Conservation (phyloP, 2,329 filamentous ascomycete species). For the Pseudocercospora fuligena region DNA sequence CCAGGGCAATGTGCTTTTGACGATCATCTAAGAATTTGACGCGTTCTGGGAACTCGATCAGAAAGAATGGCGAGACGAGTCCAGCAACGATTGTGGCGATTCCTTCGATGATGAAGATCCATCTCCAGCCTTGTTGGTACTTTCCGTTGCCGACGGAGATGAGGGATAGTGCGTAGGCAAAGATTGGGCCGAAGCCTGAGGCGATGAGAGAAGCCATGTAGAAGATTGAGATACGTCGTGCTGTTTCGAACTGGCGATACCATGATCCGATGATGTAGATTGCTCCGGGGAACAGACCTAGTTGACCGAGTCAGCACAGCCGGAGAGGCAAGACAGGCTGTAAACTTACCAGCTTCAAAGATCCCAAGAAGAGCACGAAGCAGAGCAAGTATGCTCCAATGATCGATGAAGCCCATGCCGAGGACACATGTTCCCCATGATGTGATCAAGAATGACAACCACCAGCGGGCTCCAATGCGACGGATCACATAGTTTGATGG, state of each 20-base stretch:
- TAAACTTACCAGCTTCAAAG: slow-evolving; percentile 62
- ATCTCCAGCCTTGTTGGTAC: slow-evolving; percentile 41
- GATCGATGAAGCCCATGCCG: slow-evolving; percentile 64
- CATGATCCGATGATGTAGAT: slow-evolving; percentile 38
- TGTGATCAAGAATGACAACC: slow-evolving; percentile 43
- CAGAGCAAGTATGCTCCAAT: slow-evolving; percentile 58
- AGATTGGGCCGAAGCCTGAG: slow-evolving; percentile 42
- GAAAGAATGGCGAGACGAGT: slow-evolving; percentile 46
- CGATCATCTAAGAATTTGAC: slow-evolving; percentile 38
- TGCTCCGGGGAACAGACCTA: slow-evolving; percentile 42
- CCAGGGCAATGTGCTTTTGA: slow-evolving; percentile 42
- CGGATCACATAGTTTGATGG: slow-evolving; percentile 41
- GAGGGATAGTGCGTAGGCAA: slow-evolving; percentile 41
- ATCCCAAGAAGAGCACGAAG: slow-evolving; percentile 64
- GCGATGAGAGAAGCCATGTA: slow-evolving; percentile 46
- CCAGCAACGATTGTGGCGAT: slow-evolving; percentile 47
- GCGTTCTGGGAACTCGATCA: slow-evolving; percentile 48
- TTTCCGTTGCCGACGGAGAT: slow-evolving; percentile 41
- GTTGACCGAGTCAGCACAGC: not conserved
- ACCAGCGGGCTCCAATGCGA: slow-evolving; percentile 39
- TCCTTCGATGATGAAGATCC: slow-evolving; percentile 48
- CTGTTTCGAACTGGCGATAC: slow-evolving; percentile 36
- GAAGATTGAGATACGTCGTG: slow-evolving; percentile 48
- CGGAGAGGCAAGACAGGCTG: slow-evolving; percentile 14
- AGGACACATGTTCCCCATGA: slow-evolving; percentile 66